Percentiles rank a stretch among this genome's conserved stretches.
These are phyloP conservation scores for Penicillium canescens DNA, from an alignment of 495 filamentous ascomycete species.

Conservation along the genomic window DNA sequence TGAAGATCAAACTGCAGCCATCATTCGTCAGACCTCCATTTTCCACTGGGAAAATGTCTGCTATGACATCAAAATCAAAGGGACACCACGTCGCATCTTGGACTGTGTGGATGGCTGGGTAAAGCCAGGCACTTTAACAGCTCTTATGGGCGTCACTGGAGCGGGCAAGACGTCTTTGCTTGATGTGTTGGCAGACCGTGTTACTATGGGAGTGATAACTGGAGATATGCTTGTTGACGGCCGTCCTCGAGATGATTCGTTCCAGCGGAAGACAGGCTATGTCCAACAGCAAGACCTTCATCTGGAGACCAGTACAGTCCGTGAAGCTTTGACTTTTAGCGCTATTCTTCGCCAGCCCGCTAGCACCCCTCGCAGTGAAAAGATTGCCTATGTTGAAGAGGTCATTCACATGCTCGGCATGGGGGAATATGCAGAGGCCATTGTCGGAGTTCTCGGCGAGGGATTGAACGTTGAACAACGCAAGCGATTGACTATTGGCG, in stretches of 20 bases:
- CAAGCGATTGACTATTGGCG: constrained; percentile 84
- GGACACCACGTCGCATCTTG: constrained; percentile 70
- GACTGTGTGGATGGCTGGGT: constrained; percentile 89
- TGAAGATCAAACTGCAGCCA: constrained; percentile 21
- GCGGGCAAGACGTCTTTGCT: constrained; percentile 62
- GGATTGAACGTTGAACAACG: constrained; percentile 91
- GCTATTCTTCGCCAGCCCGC: constrained; percentile 82
- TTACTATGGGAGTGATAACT: constrained; percentile 81
- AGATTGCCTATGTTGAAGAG: constrained; percentile 84
- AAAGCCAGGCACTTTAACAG: constrained; percentile 85
- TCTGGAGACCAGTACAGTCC: constrained; percentile 78
- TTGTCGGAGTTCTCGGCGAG: constrained; percentile 85
- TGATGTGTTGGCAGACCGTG: constrained; percentile 65
- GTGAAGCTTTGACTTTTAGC: constrained; percentile 78
- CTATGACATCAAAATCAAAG: constrained; percentile 89
- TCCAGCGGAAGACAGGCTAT: constrained; percentile 90
- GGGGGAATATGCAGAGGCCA: constrained; percentile 82
- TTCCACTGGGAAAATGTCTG: constrained; percentile 87
- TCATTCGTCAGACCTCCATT: constrained; percentile 62
- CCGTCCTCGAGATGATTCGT: constrained; percentile 68
- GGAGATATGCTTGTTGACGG: constrained; percentile 88
- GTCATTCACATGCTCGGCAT: constrained; percentile 89
- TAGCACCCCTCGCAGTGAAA: constrained; percentile 66
- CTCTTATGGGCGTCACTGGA: constrained; percentile 73
- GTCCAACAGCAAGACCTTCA: constrained; percentile 94